phyloP scores from a whole-genome alignment of 2,329 filamentous ascomycete species.

The Alternaria hordeiaustralica region DNA sequence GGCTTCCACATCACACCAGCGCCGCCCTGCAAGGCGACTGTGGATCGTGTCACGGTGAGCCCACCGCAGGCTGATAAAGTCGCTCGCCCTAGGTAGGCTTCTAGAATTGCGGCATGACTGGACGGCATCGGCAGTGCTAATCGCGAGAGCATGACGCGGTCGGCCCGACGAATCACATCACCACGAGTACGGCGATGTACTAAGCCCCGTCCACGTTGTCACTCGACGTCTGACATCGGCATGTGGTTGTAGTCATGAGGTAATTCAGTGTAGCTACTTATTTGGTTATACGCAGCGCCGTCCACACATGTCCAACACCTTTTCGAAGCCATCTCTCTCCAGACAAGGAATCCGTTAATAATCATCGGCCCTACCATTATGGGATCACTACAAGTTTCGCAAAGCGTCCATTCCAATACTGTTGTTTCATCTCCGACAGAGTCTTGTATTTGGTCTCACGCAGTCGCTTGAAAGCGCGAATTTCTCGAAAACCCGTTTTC shows the following conservation, averaged over 20 bases:
- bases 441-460: not conserved
- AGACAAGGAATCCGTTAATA: not conserved
- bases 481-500: not conserved
- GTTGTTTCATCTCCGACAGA: not conserved
- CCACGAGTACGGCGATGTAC: slow-evolving; percentile 2
- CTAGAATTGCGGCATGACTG: not conserved
- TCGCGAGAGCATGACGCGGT: slow-evolving; percentile 4
- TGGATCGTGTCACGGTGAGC: slow-evolving; percentile 31
- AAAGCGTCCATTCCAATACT: not conserved
- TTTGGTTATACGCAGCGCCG: no score
- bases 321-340: not conserved
- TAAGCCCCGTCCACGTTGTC: not conserved
- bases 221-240: not conserved
- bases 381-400: not conserved
- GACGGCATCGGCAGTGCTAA: not conserved
- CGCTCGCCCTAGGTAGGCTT: slow-evolving; percentile 1
- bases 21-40: slow-evolving; percentile 6
- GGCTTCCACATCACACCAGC: slow-evolving; percentile 18
- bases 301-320: not conserved
- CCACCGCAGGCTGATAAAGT: slow-evolving; percentile 22
- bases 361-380: not conserved
- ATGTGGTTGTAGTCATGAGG: not conserved
- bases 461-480: not conserved
- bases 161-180: slow-evolving; percentile 3
- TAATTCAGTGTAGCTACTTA: not conserved